phyloP scores from a whole-genome alignment of 2,329 filamentous ascomycete species.

The Trichoderma sp. region DNA sequence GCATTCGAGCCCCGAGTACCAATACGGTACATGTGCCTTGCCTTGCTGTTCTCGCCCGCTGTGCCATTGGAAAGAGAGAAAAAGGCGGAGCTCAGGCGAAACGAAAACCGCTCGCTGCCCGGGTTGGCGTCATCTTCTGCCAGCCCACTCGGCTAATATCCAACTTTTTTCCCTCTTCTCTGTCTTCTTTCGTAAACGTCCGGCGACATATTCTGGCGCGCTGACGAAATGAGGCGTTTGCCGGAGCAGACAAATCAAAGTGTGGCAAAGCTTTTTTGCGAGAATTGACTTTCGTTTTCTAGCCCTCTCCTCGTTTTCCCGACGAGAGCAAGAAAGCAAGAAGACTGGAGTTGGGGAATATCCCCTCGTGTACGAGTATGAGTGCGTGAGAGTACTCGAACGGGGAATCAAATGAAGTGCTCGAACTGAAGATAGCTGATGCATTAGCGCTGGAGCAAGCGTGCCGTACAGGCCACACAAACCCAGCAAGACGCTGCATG shows the following conservation, averaged over 20 bases:
- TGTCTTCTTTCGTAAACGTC: background rate
- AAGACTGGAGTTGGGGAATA: background rate
- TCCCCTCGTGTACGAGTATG: background rate
- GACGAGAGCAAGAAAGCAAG: background rate
- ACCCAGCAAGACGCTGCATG: background rate
- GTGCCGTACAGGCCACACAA: background rate
- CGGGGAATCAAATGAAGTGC: background rate
- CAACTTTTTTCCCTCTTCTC: background rate
- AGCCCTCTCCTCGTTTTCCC: background rate
- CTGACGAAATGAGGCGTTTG: slow-evolving; percentile 14
- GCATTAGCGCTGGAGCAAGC: background rate
- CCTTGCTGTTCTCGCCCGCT: background rate
- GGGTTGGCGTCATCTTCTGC: slow-evolving; percentile 1
- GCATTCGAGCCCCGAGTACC: background rate
- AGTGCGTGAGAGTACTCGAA: too few relatives aligned
- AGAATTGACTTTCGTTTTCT: slow-evolving; percentile 5
- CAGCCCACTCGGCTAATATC: slow-evolving; percentile 12
- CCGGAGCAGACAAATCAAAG: background rate
- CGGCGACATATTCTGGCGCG: background rate
- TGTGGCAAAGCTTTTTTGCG: background rate
- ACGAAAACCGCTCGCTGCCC: background rate
- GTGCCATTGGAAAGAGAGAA: background rate
- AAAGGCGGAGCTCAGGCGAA: background rate
- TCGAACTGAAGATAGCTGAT: background rate
- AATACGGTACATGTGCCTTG: background rate